Base-by-base conservation (phyloP, 1,284 basidiomycete genomes). In the Flammula alnicola region DNA sequence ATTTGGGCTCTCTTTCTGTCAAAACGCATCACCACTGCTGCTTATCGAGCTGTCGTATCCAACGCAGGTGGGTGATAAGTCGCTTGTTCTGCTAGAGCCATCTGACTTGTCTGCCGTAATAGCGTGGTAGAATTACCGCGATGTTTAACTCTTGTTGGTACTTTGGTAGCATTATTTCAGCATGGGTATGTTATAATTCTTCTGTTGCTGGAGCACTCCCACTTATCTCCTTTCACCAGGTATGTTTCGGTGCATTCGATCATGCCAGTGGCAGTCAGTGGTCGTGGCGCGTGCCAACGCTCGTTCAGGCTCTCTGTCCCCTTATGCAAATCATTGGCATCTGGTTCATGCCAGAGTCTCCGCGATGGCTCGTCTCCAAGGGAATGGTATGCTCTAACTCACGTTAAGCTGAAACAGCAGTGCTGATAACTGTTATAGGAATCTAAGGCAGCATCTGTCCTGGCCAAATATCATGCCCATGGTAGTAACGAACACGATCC, bases 61-160 rank as follows among this genome's bases (percentile, higher is more conserved):
- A n/a, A n/a, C n/a, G n/a, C n/a, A n/a, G n/a, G n/a, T n/a, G n/a
- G n/a, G n/a, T n/a, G n/a, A n/a, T n/a, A n/a, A n/a, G n/a, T n/a
- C n/a, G n/a, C n/a, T n/a, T n/a, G n/a, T n/a, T n/a, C n/a, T n/a
- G n/a, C n/a, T n/a, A n/a, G n/a, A n/a, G n/a, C n/a, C n/a, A n/a
- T n/a, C 78, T 88, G 48, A 80, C 83, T 33, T 87, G 89, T 66
- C 68, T 89, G 11, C 77, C 85, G 4, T 88, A 88, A 29, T 50
- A 82, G 78, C 76, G 80, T 51, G 81, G 77, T 2, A 80, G 83
- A 65, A 71, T 83, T 19, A 83, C 79, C 11, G 76, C 81, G 10
- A 64, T 83, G 48, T 85, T 80, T 63, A 84, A 83, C 59, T 73
- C 79, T 1, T 76, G 74, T 43, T 85, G 83, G 83, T 86, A 85